phyloP scores from a whole-genome alignment of 177 flowering plant species.

The Telopea speciosissima region DNA sequence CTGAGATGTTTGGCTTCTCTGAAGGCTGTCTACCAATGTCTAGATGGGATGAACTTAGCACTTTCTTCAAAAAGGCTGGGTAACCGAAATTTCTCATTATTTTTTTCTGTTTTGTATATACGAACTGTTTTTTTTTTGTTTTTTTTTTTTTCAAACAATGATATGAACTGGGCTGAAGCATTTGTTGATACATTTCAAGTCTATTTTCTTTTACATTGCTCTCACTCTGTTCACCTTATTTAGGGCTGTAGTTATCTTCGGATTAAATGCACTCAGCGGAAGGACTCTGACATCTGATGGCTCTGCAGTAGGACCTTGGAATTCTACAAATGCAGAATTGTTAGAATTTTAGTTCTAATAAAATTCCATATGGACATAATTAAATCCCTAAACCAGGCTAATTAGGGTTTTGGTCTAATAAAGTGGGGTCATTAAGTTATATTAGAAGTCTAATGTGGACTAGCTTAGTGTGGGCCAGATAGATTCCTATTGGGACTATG shows the following conservation, averaged over 20 bases:
- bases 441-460: too few relatives aligned
- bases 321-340: constrained; percentile 61
- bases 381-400: too few relatives aligned
- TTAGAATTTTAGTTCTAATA: too few relatives aligned
- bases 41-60: constrained; percentile 80
- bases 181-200: neutral
- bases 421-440: too few relatives aligned
- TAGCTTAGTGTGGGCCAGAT: too few relatives aligned
- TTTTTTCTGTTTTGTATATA: neutral
- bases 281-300: constrained; percentile 35
- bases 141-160: neutral
- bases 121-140: too few relatives aligned
- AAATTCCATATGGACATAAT: too few relatives aligned
- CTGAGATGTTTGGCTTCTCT: constrained; percentile 66
- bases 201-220: neutral
- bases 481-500: too few relatives aligned
- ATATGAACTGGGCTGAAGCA: neutral
- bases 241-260: constrained; percentile 76
- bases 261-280: constrained; percentile 80
- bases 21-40: constrained; percentile 71
- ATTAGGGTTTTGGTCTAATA: too few relatives aligned
- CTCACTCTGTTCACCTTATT: neutral
- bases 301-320: constrained; percentile 69
- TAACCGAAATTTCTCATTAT: constrained; percentile 18
- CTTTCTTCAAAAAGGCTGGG: constrained; percentile 65